A percentile compares a stretch with the other conserved stretches of the same genome.
Conservation (phyloP, 257 asterid species). For the Lithospermum erythrorhizon region DNA sequence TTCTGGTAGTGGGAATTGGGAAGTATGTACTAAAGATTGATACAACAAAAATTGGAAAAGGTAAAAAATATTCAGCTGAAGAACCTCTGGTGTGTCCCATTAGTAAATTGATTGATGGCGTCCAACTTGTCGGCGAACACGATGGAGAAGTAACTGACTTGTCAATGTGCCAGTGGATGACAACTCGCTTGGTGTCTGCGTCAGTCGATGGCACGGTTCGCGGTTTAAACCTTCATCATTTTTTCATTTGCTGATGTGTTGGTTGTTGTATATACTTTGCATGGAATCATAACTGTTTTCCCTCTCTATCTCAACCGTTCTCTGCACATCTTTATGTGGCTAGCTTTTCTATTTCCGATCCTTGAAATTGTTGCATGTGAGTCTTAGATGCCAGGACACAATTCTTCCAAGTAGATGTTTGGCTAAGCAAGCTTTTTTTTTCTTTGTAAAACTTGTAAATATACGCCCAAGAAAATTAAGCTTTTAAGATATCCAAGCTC, state of each 20-base stretch:
- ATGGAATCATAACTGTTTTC: no score
- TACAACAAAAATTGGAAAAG: slow-evolving; percentile 84
- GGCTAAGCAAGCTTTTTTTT: no score
- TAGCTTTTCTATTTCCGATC: background rate
- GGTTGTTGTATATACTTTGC: background rate
- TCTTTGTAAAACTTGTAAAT: no score
- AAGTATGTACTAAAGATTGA: slow-evolving; percentile 65
- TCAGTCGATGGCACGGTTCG: slow-evolving; percentile 96
- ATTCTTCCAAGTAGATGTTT: no score
- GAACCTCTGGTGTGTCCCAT: slow-evolving; percentile 77
- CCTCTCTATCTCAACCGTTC: background rate
- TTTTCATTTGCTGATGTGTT: background rate
- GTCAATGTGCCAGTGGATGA: slow-evolving; percentile 99
- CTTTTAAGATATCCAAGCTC: no score
- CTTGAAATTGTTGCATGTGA: no score
- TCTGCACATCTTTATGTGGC: background rate
- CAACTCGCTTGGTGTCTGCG: slow-evolving; percentile 89
- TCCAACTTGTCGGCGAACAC: slow-evolving; percentile 90
- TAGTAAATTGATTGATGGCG: slow-evolving; percentile 71
- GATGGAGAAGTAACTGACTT: slow-evolving; percentile 96
- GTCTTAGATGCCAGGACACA: no score
- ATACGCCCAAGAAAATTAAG: no score
- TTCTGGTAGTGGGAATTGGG: slow-evolving; percentile 90
- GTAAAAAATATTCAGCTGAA: slow-evolving; percentile 67
- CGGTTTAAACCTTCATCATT: slow-evolving; percentile 6